These are phyloP conservation scores for Xylariaceae sp. DNA, from an alignment of 2,329 filamentous ascomycete species.

Conservation along the genomic window DNA sequence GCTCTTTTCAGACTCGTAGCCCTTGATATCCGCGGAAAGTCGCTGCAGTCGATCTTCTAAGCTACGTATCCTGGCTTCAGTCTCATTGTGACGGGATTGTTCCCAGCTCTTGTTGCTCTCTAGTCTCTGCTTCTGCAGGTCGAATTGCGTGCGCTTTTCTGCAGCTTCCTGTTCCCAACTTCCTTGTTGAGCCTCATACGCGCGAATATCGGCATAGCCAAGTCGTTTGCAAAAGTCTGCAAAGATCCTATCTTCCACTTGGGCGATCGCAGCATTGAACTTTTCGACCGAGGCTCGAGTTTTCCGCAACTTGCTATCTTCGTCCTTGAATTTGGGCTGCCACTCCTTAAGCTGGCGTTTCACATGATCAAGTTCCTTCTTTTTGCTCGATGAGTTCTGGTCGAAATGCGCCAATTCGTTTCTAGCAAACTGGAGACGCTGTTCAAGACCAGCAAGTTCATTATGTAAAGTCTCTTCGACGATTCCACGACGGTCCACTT, in stretches of 20 bases:
- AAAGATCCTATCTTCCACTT: conserved; percentile 87
- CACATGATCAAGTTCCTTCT: conserved; percentile 71
- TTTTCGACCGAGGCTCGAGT: conserved; percentile 46
- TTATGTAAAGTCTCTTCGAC: conserved; percentile 79
- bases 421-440: conserved; percentile 65
- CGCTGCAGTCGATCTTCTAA: conserved; percentile 64
- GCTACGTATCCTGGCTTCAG: conserved; percentile 62
- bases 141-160: conserved; percentile 82
- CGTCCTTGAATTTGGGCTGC: conserved; percentile 72
- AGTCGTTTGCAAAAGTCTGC: conserved; percentile 78
- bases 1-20: conserved; percentile 68
- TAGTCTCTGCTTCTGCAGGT: conserved; percentile 74
- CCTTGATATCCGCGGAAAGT: conserved; percentile 64
- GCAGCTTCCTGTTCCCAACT: conserved; percentile 86
- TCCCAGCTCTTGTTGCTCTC: conserved; percentile 59
- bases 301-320: conserved; percentile 62
- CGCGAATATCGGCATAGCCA: conserved; percentile 83
- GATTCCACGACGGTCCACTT: conserved; percentile 66
- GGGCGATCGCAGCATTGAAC: conserved; percentile 61
- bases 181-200: conserved; percentile 91
- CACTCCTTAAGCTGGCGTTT: conserved; percentile 70
- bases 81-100: conserved; percentile 47
- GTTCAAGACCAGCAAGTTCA: conserved; percentile 75
- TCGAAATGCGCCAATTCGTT: conserved; percentile 75
- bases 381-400: conserved; percentile 80